Conservation (phyloP, 2,329 filamentous ascomycete species). For the Zymoseptoria brevis region DNA sequence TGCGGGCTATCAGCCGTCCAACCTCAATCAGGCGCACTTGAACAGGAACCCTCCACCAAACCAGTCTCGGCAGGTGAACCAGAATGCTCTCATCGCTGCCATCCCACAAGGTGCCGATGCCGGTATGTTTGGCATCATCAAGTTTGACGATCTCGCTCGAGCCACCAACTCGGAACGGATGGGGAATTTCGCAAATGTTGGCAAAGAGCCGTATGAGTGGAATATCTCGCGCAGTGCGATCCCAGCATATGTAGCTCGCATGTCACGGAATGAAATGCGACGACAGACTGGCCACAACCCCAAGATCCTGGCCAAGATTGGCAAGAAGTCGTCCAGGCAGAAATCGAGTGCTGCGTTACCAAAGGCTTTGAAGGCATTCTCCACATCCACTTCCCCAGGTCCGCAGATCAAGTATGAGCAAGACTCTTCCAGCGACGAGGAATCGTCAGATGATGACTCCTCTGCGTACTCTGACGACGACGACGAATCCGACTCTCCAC, state of each 20-base stretch:
- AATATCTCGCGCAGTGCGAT: constrained; percentile 39
- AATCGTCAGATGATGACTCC: constrained; percentile 42
- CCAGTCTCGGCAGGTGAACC: constrained; percentile 16
- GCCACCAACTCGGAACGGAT: constrained; percentile 39
- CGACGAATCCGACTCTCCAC: constrained; percentile 47
- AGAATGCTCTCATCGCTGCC: constrained; percentile 19
- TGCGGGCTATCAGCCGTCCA: constrained; percentile 4
- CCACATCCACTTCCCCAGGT: not conserved
- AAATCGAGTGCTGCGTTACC: constrained; percentile 1
- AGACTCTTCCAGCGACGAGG: constrained; percentile 40
- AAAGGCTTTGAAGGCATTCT: not conserved
- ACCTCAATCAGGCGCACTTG: constrained; percentile 5
- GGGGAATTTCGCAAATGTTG: constrained; percentile 38
- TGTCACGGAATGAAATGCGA: constrained; percentile 41
- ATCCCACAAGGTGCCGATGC: constrained; percentile 23
- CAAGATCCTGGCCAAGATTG: constrained; percentile 32
- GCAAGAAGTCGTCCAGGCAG: constrained; percentile 28
- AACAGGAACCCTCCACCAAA: constrained; percentile 3
- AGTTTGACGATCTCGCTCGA: constrained; percentile 34
- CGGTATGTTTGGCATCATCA: constrained; percentile 37
- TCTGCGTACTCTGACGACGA: constrained; percentile 47
- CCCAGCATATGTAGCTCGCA: constrained; percentile 36
- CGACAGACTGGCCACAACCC: constrained; percentile 36
- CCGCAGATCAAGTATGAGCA: constrained; percentile 25
- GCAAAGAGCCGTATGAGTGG: constrained; percentile 35